Base-by-base conservation (phyloP, 331 rosid species). In the Malus hybrid region DNA sequence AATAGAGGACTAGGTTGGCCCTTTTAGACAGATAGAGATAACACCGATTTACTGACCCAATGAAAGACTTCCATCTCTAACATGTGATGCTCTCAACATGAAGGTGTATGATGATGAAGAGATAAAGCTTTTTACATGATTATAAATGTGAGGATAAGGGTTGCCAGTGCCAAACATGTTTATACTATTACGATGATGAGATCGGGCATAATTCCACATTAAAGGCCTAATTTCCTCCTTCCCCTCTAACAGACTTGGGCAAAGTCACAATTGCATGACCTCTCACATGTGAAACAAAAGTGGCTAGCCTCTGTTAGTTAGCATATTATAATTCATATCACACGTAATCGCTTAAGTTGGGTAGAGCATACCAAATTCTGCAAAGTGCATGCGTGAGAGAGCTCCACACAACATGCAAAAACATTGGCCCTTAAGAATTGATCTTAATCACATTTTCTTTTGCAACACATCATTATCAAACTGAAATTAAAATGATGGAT, bases 231-330 rank as follows among this genome's bases (percentile, higher is more conserved):
- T 79, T 80, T 31, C 55, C 75, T 82, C 79, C 69, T 56, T 76
- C 0, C 73, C 73, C 24, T 22, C 52, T 80, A 90, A 90, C 96
- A 71, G 82, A 90, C 80, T 80, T 83, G 36, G 78, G 71, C 85
- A 82, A 80, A 75, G 85, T 67, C 88, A 85, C 66, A 71, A 62
- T 68, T 82, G 92, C 93, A 86, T 93, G 94, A 90, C 83, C 88
- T 74, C 72, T 48, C 73, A 70, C 90, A 89, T 78, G 92, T 83
- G 90, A 85, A 86, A 65, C 61, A 63, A 79, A 85, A 84, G 82
- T 79, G 79, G 81, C 76, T 80, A 59, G 6, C 12, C 71, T 79
- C 86, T n/a, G 90, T 86, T 86, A 76, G 83, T 80, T 76, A 71
- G 84, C 85, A 27, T 61, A 85, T 76, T 69, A 73, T 81, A 71